Percentiles rank a stretch among this genome's conserved stretches.
Evolutionary conservation across 768 basidiomycete species (phyloP).

Genomic region (Kwoniella sp.): DNA sequence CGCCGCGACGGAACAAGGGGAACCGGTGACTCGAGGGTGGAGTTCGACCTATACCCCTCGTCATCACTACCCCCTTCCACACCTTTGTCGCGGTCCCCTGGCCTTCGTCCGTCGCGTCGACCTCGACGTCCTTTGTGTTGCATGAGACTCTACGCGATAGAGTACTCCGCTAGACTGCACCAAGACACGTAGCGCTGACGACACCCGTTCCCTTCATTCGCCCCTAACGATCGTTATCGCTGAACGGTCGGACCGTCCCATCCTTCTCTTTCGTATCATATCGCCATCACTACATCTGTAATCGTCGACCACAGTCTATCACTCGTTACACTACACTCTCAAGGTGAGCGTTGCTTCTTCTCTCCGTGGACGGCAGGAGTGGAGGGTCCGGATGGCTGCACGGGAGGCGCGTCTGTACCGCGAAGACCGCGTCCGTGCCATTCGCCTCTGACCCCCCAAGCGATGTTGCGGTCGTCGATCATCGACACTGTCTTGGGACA

Average conservation of each 20-base stretch:
- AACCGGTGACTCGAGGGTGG: conserved; percentile 13
- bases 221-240: no score
- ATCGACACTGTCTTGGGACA: no score
- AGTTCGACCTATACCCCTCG: conserved; percentile 9
- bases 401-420: conserved; percentile 4
- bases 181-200: conserved; percentile 11
- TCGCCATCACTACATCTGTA: no score
- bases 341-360: conserved; percentile 5
- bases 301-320: conserved; percentile 3
- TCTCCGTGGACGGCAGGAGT: neutral
- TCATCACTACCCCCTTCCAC: neutral
- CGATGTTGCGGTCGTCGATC: no score
- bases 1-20: neutral
- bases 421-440: conserved; percentile 11
- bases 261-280: conserved; percentile 1
- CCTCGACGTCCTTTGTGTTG: no score
- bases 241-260: neutral
- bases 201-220: conserved; percentile 5
- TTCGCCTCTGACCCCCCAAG: no score
- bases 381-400: neutral
- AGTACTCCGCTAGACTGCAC: conserved; percentile 7
- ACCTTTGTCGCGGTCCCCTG: neutral
- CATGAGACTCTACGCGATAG: no score
- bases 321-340: conserved; percentile 4
- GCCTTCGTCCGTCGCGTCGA: no score